Conservation (phyloP, 345 rosid genomes). For the Theobroma cacao region DNA sequence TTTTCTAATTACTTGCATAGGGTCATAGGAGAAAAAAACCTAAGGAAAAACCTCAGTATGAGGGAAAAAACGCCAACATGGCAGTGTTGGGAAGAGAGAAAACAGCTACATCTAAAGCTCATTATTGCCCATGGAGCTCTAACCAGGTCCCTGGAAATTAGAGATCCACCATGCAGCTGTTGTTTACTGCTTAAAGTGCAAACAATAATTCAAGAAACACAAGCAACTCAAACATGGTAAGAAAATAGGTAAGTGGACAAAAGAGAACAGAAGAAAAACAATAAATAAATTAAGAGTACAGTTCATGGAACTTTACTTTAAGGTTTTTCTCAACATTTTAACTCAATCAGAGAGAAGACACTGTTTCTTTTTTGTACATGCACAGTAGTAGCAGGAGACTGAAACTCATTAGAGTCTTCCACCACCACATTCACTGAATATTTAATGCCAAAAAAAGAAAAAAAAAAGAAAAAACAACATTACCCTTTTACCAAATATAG, state of each 20-base stretch:
- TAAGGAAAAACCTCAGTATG: too few relatives aligned
- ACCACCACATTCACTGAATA: not conserved
- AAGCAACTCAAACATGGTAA: not conserved
- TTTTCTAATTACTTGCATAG: not conserved
- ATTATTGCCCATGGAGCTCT: not conserved
- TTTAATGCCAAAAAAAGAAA: too few relatives aligned
- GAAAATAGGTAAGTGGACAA: not conserved
- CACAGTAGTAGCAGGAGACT: conserved; percentile 14
- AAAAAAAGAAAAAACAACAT: not conserved
- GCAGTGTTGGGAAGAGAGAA: not conserved
- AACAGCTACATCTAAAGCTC: too few relatives aligned
- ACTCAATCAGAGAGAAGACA: not conserved
- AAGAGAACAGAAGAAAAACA: not conserved
- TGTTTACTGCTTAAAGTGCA: not conserved
- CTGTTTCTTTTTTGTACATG: conserved; percentile 26
- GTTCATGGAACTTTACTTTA: not conserved
- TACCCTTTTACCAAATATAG: not conserved
- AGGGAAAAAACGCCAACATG: not conserved
- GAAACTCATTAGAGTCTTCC: not conserved
- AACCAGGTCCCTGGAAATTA: not conserved
- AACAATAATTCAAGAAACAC: conserved; percentile 2
- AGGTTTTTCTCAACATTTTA: conserved; percentile 5
- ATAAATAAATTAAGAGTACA: not conserved
- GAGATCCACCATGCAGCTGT: conserved; percentile 6
- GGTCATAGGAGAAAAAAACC: not conserved